A percentile compares a stretch with the other conserved stretches of the same genome.
Conservation (phyloP, 495 filamentous ascomycete species). For the Xylaria scruposa region DNA sequence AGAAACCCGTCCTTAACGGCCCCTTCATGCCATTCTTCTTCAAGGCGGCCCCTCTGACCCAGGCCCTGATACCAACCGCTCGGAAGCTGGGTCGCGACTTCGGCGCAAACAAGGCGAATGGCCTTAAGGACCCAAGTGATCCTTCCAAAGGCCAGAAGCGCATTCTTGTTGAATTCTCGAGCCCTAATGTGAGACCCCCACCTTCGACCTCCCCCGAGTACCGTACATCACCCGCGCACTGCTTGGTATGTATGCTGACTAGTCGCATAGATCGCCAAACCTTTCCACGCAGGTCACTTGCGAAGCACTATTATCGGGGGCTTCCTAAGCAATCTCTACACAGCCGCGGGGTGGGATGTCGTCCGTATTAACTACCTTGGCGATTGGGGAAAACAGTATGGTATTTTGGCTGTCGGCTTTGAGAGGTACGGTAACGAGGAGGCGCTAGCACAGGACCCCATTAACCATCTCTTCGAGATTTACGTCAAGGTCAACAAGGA, state of each 20-base stretch:
- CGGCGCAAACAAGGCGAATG: constrained; percentile 69
- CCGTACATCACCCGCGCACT: background rate
- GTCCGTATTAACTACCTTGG: constrained; percentile 70
- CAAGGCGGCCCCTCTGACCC: constrained; percentile 63
- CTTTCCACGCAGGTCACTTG: constrained; percentile 72
- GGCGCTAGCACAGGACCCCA: constrained; percentile 61
- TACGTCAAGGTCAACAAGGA: constrained; percentile 69
- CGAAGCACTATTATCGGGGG: constrained; percentile 72
- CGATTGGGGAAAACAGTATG: constrained; percentile 74
- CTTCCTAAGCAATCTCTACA: constrained; percentile 67
- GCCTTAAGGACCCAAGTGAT: constrained; percentile 71
- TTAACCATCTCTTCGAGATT: constrained; percentile 69
- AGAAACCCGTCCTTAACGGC: constrained; percentile 67
- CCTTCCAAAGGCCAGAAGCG: constrained; percentile 74
- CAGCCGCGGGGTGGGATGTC: constrained; percentile 67
- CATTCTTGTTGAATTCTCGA: constrained; percentile 52
- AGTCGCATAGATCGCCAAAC: constrained; percentile 60
- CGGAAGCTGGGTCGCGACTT: constrained; percentile 65
- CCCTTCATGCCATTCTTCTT: constrained; percentile 85
- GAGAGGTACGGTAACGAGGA: constrained; percentile 66
- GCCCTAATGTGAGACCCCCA: constrained; percentile 44
- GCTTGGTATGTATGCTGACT: background rate
- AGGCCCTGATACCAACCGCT: constrained; percentile 69
- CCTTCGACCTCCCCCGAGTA: background rate
- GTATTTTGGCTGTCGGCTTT: constrained; percentile 65